Evolutionary conservation across 352 stramenopile species (phyloP).

Genomic region (Globisporangium spinosum): DNA sequence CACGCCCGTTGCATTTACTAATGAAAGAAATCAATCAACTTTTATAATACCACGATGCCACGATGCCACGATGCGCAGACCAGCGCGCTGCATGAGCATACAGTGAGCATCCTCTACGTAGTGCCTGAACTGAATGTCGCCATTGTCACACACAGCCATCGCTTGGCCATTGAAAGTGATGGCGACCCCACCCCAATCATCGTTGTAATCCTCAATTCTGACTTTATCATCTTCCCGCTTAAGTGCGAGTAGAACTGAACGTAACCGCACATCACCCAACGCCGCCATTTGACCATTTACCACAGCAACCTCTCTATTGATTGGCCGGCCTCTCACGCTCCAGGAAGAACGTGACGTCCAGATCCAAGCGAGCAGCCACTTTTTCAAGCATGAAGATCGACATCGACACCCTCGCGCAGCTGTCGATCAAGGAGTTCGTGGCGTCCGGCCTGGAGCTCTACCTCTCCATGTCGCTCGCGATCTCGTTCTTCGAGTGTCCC

Average conservation of each 20-base stretch:
- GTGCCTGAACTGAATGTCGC: too few relatives aligned
- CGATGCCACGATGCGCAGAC: too few relatives aligned
- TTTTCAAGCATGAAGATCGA: constrained; percentile 19
- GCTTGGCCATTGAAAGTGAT: too few relatives aligned
- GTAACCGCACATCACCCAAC: not conserved
- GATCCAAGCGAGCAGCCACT: not conserved
- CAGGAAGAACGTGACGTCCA: not conserved
- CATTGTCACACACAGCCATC: too few relatives aligned
- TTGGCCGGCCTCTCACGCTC: not conserved
- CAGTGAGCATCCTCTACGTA: too few relatives aligned
- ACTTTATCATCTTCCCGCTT: not conserved
- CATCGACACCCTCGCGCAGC: constrained; percentile 33
- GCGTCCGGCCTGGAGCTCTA: constrained; percentile 63
- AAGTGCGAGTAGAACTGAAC: constrained; percentile 7
- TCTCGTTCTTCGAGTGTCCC: constrained; percentile 69
- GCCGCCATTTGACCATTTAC: not conserved
- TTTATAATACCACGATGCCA: too few relatives aligned
- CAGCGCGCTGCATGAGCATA: too few relatives aligned
- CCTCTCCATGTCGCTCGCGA: constrained; percentile 61
- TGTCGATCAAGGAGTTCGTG: constrained; percentile 63
- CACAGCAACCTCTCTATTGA: not conserved
- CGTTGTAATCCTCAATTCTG: too few relatives aligned
- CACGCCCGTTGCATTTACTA: too few relatives aligned
- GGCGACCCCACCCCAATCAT: too few relatives aligned
- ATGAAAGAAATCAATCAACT: too few relatives aligned